Base-by-base conservation (phyloP, 2,329 filamentous ascomycete species). In the Celoporthe dispersa region DNA sequence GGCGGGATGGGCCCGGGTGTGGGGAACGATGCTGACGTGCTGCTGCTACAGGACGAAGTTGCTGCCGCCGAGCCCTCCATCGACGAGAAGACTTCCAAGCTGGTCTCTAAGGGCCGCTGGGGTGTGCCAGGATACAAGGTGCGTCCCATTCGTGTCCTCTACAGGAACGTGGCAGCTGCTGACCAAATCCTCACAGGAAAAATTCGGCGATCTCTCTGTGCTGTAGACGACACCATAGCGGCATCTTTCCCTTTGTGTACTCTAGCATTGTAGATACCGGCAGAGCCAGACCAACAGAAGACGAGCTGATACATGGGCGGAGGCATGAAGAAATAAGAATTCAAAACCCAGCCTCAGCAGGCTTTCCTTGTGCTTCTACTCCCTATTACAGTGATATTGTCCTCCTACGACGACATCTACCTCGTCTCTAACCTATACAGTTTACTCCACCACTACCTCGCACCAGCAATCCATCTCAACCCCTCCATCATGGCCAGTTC, bases 81-180 rank as follows among this genome's bases (percentile, higher is more conserved):
- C 83, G 95, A 98, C 86, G 91, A 97, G 90, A 97, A 97, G 89
- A 97, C 95, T 78, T 86, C 91, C 78, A 91, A 96, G 85, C 90
- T 99, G 81, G 94, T 99, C 75, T 93, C 93, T 83, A 98, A 97
- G 91, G 95, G 95, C 83, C 93, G 94, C 90, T 99, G 96, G 96
- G 89, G 91, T 86, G 94, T 97, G 80, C 94, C 96, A 74, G 96
- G 96, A 81, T 99, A 99, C 92, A 97, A 98, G 94, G 95, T 95
- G 86, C 78, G 91, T 80, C 71, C 61, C 62, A 9, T 39, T 35
- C 31, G n/a, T 2, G 28, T 33, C 25, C 8, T 3, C 19, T 41
- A n/a, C 37, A 39, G 59, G 61, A 19, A 61, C n/a, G 31, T 39
- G 28, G 25, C 16, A 61, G 53, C 59, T 76, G 72, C 86, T 92